These are phyloP conservation scores for Auriscalpium microsporum DNA, from an alignment of 768 basidiomycete genomes.

Conservation along the genomic window DNA sequence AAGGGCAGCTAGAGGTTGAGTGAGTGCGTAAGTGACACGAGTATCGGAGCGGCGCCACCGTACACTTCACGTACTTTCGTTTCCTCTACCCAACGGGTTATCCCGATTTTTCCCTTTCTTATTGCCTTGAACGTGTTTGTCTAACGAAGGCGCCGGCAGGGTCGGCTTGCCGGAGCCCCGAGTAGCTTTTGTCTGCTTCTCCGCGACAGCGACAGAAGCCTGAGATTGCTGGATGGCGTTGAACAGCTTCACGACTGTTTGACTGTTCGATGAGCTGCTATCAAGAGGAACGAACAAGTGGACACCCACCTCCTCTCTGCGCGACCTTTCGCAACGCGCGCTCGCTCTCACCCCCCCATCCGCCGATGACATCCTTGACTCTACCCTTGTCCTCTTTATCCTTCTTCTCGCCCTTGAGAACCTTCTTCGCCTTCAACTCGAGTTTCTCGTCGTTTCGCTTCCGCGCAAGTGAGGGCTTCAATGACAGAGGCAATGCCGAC, in stretches of 20 bases:
- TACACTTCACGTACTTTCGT: slow-evolving; percentile 39
- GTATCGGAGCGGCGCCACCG: not conserved
- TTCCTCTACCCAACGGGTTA: slow-evolving; percentile 43
- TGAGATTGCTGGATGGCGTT: slow-evolving; percentile 83
- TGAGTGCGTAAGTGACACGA: slow-evolving; percentile 4
- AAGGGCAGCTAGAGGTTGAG: slow-evolving; percentile 35
- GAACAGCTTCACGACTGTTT: slow-evolving; percentile 75
- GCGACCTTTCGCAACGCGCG: slow-evolving; percentile 73
- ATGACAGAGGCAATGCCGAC: slow-evolving; percentile 62
- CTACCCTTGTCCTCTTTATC: slow-evolving; percentile 64
- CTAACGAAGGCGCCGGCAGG: slow-evolving; percentile 54
- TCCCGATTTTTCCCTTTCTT: slow-evolving; percentile 48
- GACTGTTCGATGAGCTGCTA: not conserved
- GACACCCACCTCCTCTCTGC: slow-evolving; percentile 67
- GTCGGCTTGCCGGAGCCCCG: slow-evolving; percentile 70
- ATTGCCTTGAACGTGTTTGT: slow-evolving; percentile 36
- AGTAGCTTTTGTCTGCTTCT: slow-evolving; percentile 49
- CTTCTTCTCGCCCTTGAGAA: slow-evolving; percentile 62
- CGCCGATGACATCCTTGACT: slow-evolving; percentile 67
- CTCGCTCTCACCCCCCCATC: slow-evolving; percentile 84
- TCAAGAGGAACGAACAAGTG: not conserved
- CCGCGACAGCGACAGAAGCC: slow-evolving; percentile 39
- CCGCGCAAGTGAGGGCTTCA: slow-evolving; percentile 64
- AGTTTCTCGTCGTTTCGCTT: slow-evolving; percentile 71
- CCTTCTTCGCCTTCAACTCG: slow-evolving; percentile 62